Evolutionary conservation across 768 basidiomycete genomes (phyloP), one percentile per base, ranked within the genome.

Genomic region (Porpolomopsis calyptriformis): DNA sequence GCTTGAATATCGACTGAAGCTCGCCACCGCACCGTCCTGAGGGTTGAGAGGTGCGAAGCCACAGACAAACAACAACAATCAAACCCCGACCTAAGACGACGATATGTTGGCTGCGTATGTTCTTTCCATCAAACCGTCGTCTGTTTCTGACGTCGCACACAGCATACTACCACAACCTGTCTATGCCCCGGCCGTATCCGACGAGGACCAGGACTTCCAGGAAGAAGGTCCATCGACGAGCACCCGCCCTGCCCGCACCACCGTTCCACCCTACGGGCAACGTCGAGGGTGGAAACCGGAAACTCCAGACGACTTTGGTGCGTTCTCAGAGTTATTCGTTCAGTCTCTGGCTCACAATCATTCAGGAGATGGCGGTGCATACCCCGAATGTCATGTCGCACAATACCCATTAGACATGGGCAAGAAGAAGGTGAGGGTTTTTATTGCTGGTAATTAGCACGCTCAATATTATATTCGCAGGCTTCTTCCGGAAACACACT

Each of bases 321-420:
- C 54, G 80, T 63, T 50, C 47, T 16, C 52, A 51, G 31, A 45
- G 49, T 19, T 35, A 8, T 14, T 18, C 7, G 26, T 45, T 35
- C 26, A 42, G 50, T 35, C 29, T 10, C 36, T 4, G 40, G 24
- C 34, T 42, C 31, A 49, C 37, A 38, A 34, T 45, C 22, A 40
- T 51, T 43, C 54, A 85, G 83, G 80, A 48, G 83, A 89, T 57
- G 88, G 90, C 52, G 90, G 89, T 54, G 72, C 90, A 46, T 89
- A 82, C 64, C 91, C 91, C 3, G 91, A 99, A 69, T 97, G 93
- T 63, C 91, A 93, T 73, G 69, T 94, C 43, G 96, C 96, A 4
- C 94, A 99, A 62, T 99, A 96, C 68, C 94, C 94, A 9, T 63
- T 98, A 51, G 89, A 90, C 47, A 82, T 99, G 76, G 94, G 94